phyloP scores from a whole-genome alignment of 2,329 filamentous ascomycete genomes.

The Clonostachys rosea region DNA sequence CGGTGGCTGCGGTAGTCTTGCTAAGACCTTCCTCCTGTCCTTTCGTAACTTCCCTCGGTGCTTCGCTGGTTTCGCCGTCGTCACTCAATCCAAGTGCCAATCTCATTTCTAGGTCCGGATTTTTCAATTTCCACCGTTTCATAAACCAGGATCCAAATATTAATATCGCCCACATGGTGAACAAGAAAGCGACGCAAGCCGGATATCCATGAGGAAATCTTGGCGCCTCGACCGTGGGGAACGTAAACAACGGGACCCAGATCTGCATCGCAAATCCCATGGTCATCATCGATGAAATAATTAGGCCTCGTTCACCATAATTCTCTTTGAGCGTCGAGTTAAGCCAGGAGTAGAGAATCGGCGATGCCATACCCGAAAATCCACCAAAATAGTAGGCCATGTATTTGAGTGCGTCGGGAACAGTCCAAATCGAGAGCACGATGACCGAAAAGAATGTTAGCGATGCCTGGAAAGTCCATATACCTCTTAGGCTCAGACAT shows the following conservation, averaged over 20 bases:
- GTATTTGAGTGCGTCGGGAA: slow-evolving; percentile 19
- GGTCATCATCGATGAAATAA: slow-evolving; percentile 26
- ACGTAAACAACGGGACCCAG: slow-evolving; percentile 19
- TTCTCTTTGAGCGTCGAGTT: slow-evolving; percentile 21
- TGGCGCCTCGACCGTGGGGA: slow-evolving; percentile 16
- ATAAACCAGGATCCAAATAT: slow-evolving; percentile 18
- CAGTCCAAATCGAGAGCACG: slow-evolving; percentile 18
- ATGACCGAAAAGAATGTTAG: slow-evolving; percentile 14
- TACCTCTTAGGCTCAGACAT: slow-evolving; percentile 15
- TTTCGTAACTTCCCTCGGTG: too few relatives aligned
- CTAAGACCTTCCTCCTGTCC: too few relatives aligned
- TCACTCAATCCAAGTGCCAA: too few relatives aligned
- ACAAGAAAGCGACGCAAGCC: slow-evolving; percentile 13
- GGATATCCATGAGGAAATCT: slow-evolving; percentile 16
- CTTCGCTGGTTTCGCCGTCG: too few relatives aligned
- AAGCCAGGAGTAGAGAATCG: slow-evolving; percentile 22
- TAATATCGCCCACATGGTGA: slow-evolving; percentile 16
- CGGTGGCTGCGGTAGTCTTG: too few relatives aligned
- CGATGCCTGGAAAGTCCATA: slow-evolving; percentile 17
- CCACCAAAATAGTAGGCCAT: slow-evolving; percentile 21
- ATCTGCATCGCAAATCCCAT: slow-evolving; percentile 21
- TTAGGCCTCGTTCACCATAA: slow-evolving; percentile 21
- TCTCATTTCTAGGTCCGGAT: too few relatives aligned
- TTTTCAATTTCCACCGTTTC: slow-evolving; percentile 12
- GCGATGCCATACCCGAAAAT: slow-evolving; percentile 20